phyloP scores from a whole-genome alignment of 2,329 filamentous ascomycete genomes.

The Xylariomycetidae sp. region DNA sequence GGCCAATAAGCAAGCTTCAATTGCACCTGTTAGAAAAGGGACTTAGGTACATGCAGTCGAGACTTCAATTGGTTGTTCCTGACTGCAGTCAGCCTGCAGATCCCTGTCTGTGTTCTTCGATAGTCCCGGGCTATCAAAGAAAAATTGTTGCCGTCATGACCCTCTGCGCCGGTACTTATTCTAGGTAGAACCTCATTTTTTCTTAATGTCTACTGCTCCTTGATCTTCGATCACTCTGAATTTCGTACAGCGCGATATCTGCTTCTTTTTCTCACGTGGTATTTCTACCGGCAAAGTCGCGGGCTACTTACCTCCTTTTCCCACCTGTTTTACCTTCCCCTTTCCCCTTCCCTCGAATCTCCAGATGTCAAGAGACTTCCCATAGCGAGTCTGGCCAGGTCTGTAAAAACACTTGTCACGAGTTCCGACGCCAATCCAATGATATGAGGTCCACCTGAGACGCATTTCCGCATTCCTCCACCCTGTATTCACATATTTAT shows the following conservation, averaged over 20 bases:
- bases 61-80: no score
- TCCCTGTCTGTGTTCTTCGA: slow-evolving; percentile 1
- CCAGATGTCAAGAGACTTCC: slow-evolving; percentile 8
- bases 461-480: slow-evolving; percentile 17
- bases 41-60: no score
- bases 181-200: neutral
- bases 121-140: no score
- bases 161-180: no score
- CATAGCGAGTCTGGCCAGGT: slow-evolving; percentile 3
- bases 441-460: slow-evolving; percentile 20
- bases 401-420: slow-evolving; percentile 6
- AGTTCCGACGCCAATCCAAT: slow-evolving; percentile 7
- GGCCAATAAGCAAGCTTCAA: slow-evolving; percentile 1
- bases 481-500: slow-evolving; percentile 27
- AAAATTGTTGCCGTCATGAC: slow-evolving; percentile 21
- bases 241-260: no score
- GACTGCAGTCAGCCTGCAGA: slow-evolving; percentile 1
- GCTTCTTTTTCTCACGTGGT: no score
- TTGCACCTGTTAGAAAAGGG: no score
- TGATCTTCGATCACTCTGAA: no score
- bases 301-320: neutral
- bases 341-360: slow-evolving; percentile 1
- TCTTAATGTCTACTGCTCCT: no score
- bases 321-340: neutral
- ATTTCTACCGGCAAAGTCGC: neutral